phyloP scores from a whole-genome alignment of 1,284 basidiomycete genomes.

The Sphaerobolus stellatus region DNA sequence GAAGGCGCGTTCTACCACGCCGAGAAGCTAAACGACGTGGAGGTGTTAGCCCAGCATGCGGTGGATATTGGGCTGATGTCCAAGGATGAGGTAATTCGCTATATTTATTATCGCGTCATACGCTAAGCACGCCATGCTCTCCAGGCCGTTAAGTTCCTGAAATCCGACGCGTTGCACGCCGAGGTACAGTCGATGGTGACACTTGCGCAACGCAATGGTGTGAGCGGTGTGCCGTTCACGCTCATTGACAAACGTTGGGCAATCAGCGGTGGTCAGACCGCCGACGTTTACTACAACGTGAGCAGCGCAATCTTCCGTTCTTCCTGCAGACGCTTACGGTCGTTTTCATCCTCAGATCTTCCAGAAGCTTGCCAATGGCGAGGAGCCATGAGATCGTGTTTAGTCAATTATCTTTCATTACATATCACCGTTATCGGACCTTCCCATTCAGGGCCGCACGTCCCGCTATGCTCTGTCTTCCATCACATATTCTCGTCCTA shows the following conservation, averaged over 20 bases:
- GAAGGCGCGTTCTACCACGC: conserved; percentile 64
- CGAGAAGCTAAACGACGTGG: conserved; percentile 60
- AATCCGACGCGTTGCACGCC: conserved; percentile 63
- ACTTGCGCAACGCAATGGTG: conserved; percentile 65
- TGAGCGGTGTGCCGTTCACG: conserved; percentile 78
- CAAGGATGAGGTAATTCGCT: conserved; percentile 61
- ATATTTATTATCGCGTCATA: conserved; percentile 17
- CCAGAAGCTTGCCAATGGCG: conserved; percentile 5
- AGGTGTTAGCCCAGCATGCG: conserved; percentile 62
- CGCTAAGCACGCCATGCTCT: background rate
- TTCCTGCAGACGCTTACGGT: background rate
- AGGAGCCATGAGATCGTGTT: too few relatives aligned
- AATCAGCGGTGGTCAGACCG: conserved; percentile 69
- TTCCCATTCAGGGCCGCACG: too few relatives aligned
- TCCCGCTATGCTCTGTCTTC: too few relatives aligned
- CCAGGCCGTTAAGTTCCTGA: conserved; percentile 54
- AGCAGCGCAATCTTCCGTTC: conserved; percentile 16
- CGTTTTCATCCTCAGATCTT: conserved; percentile 2
- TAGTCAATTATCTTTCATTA: too few relatives aligned
- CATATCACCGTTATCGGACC: too few relatives aligned
- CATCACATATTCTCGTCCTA: too few relatives aligned
- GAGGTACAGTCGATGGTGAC: conserved; percentile 70
- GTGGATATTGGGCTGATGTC: conserved; percentile 59
- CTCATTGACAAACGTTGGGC: conserved; percentile 81
- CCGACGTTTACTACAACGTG: conserved; percentile 72